Base-by-base conservation (phyloP, 805 yeast genomes). In the Yarrowia alimentaria region DNA sequence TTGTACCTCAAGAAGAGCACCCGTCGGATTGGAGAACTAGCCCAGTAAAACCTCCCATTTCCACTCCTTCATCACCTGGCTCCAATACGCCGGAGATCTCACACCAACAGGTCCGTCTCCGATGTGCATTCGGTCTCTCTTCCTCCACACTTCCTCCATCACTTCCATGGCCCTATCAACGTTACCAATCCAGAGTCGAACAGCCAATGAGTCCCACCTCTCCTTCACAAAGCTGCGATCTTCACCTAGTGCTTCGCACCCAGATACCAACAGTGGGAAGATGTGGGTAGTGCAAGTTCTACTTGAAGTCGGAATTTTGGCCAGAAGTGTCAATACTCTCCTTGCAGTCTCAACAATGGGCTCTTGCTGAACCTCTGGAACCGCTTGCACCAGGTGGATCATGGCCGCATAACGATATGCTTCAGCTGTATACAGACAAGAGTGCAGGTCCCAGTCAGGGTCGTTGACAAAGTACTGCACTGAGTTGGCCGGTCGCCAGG, bases 11-110 rank as follows among this genome's bases (percentile, higher is more conserved):
- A n/a, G n/a, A n/a, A n/a, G n/a, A n/a, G n/a, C n/a, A n/a, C n/a
- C n/a, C n/a, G n/a, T n/a, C n/a, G n/a, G n/a, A n/a, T n/a, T 4
- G 4, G 10, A 9, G 10, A 18, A 12, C 26, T 51, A 77, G 2
- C 79, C 86, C 45, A 82, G 67, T 26, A 81, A 62, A 8, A 82
- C 82, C 60, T 82, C 87, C 85, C 87, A 80, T 0, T 80, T 80
- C 87, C 88, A 81, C 56, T 82, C 86, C 57, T 76, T 74, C 86
- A 82, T 82, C 12, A 82, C 79, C 0, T 77, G 67, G 52, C 79
- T 76, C 88, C 88, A 82, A 62, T 82, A 86, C 6, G 79, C 64
- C 66, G 76, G 70, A 22, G 78, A 72, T 38, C 68, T 67, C 32
- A 79, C 68, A 1, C 68, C 69, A 43, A 26, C 34, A 1, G 33